Evolutionary conservation across 805 yeast species (phyloP).

Genomic region (Candida ipomoeae): DNA sequence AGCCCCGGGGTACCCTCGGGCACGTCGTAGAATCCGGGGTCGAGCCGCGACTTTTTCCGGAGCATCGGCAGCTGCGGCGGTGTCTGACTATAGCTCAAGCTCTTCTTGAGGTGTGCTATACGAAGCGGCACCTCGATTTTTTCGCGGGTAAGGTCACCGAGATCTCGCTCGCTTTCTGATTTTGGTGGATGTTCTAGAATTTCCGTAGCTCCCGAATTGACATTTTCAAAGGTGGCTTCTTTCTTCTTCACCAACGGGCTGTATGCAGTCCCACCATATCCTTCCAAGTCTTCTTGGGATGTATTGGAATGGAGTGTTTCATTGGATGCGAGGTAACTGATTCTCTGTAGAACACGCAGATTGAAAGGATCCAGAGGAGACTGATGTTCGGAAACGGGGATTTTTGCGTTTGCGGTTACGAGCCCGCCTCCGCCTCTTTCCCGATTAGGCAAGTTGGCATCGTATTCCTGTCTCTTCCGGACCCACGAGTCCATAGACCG

Average conservation of each 20-base stretch:
- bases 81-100: constrained; percentile 21
- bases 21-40: constrained; percentile 11
- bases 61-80: constrained; percentile 21
- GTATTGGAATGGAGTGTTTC: constrained; percentile 17
- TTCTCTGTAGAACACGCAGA: constrained; percentile 12
- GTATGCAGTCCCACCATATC: too few species aligned
- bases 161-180: too few species aligned
- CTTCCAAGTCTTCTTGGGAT: too few species aligned
- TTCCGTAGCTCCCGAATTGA: neutral
- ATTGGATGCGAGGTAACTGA: constrained; percentile 29
- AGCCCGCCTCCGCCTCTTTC: neutral
- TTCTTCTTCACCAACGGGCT: too few species aligned
- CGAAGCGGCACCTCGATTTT: constrained; percentile 10
- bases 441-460: constrained; percentile 18
- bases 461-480: constrained; percentile 46
- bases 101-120: constrained; percentile 19
- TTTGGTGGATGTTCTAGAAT: neutral
- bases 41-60: constrained; percentile 14
- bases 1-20: neutral
- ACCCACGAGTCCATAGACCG: constrained; percentile 52
- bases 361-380: neutral
- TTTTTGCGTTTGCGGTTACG: too few species aligned
- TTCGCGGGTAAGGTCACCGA: neutral
- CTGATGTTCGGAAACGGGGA: too few species aligned
- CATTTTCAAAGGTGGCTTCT: too few species aligned